Evolutionary conservation across 2,329 filamentous ascomycete species (phyloP).

Genomic region (Ophiobolus disseminans): DNA sequence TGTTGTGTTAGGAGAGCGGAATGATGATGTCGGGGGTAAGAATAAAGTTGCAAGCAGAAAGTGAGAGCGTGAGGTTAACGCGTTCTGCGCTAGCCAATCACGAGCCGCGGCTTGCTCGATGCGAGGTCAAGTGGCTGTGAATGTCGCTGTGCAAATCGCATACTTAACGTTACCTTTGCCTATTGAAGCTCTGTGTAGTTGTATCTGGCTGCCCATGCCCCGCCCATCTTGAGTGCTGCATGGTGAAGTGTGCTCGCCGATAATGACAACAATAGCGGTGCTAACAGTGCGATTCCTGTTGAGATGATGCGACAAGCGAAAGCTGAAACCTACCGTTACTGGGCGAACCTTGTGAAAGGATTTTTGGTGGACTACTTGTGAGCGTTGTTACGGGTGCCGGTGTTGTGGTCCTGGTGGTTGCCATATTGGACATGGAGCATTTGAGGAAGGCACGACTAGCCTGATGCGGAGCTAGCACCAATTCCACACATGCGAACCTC

Average conservation of each 20-base stretch:
- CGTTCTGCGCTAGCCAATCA: slow-evolving; percentile 30
- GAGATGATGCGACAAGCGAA: not conserved
- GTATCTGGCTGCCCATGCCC: slow-evolving; percentile 4
- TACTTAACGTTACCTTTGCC: slow-evolving; percentile 28
- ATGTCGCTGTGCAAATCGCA: slow-evolving; percentile 12
- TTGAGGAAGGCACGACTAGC: not conserved
- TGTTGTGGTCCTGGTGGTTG: slow-evolving; percentile 1
- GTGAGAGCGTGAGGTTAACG: slow-evolving; percentile 26
- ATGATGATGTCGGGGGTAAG: slow-evolving; percentile 10
- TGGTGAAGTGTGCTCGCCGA: slow-evolving; percentile 4
- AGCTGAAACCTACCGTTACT: not conserved
- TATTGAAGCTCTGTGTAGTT: slow-evolving; percentile 8
- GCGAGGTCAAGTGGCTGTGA: slow-evolving; percentile 9
- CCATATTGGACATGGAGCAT: slow-evolving; percentile 4
- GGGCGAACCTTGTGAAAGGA: not conserved
- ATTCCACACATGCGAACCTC: slow-evolving; percentile 10
- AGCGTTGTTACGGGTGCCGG: not conserved
- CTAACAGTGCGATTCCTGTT: slow-evolving; percentile 11
- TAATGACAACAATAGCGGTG: slow-evolving; percentile 13
- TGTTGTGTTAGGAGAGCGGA: slow-evolving; percentile 2
- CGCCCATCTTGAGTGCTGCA: slow-evolving; percentile 29
- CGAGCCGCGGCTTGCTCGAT: slow-evolving; percentile 7
- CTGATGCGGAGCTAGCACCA: slow-evolving; percentile 7
- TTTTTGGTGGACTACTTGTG: no score
- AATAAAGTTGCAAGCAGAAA: slow-evolving; percentile 13